Conservation (phyloP, 495 filamentous ascomycete genomes). For the Geoglossum glabrum region DNA sequence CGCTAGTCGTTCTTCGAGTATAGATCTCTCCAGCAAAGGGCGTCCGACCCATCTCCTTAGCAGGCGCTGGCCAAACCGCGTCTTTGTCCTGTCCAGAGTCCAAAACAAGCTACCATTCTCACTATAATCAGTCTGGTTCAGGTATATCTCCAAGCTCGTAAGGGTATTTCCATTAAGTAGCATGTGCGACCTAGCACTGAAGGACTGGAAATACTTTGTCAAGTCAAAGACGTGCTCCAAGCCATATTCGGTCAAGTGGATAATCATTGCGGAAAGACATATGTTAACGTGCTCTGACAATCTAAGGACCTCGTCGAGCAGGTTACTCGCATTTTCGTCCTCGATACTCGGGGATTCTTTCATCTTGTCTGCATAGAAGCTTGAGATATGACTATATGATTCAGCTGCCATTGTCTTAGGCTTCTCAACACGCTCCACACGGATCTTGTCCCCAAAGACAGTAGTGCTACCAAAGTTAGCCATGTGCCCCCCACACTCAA, state of each 20-base stretch:
- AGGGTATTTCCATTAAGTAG: slow-evolving; percentile 88
- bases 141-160: slow-evolving; percentile 85
- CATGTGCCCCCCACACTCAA: neutral
- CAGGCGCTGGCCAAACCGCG: slow-evolving; percentile 71
- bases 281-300: slow-evolving; percentile 73
- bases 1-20: slow-evolving; percentile 62
- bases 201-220: slow-evolving; percentile 94
- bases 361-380: slow-evolving; percentile 83
- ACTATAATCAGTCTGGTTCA: slow-evolving; percentile 77
- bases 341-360: slow-evolving; percentile 33
- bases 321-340: slow-evolving; percentile 28
- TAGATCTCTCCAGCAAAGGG: slow-evolving; percentile 59
- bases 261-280: slow-evolving; percentile 93
- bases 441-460: slow-evolving; percentile 77
- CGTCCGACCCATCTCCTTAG: slow-evolving; percentile 91
- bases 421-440: slow-evolving; percentile 60
- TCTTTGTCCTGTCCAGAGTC: slow-evolving; percentile 84
- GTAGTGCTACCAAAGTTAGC: slow-evolving; percentile 32
- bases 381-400: slow-evolving; percentile 72
- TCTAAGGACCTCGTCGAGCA: slow-evolving; percentile 72
- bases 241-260: slow-evolving; percentile 79
- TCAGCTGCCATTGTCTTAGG: slow-evolving; percentile 68
- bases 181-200: slow-evolving; percentile 90
- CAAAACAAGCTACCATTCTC: slow-evolving; percentile 85
- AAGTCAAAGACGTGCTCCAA: slow-evolving; percentile 92